Evolutionary conservation across 2,329 filamentous ascomycete species (phyloP).

Genomic region (Capronia americana): DNA sequence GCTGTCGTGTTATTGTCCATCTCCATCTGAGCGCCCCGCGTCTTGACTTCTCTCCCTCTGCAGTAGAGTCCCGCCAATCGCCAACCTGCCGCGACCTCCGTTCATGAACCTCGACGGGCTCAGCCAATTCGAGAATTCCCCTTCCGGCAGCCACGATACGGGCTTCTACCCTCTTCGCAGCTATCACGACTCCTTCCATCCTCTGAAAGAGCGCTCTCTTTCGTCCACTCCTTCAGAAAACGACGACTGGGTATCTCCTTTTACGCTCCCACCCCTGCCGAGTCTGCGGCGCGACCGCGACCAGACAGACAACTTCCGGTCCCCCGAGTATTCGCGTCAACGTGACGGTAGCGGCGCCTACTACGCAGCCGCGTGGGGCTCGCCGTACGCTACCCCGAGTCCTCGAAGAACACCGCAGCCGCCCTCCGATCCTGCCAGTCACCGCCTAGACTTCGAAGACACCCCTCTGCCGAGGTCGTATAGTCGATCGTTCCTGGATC

Average conservation of each 20-base stretch:
- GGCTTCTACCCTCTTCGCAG: not conserved
- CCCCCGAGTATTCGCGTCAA: conserved; percentile 43
- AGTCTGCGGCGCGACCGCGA: conserved; percentile 32
- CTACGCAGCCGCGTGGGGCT: conserved; percentile 87
- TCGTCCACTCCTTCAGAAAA: conserved; percentile 36
- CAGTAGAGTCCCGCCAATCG: conserved; percentile 16
- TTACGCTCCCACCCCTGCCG: conserved; percentile 40
- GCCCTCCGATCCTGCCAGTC: conserved; percentile 40
- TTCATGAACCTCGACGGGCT: conserved; percentile 39
- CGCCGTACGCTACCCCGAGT: conserved; percentile 76
- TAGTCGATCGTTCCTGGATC: not conserved
- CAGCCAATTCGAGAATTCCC: conserved; percentile 23
- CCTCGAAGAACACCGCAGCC: conserved; percentile 50
- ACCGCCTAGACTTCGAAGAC: conserved; percentile 54
- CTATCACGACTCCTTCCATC: conserved; percentile 1
- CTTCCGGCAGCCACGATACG: conserved; percentile 21
- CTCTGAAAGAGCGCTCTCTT: conserved; percentile 28
- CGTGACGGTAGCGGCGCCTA: conserved; percentile 59
- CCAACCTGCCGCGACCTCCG: conserved; percentile 21
- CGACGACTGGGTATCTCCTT: conserved; percentile 38
- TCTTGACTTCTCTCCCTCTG: conserved; percentile 19
- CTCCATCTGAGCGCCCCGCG: conserved; percentile 13
- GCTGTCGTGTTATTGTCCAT: conserved; percentile 8
- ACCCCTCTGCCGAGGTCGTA: conserved; percentile 38
- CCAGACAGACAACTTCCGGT: conserved; percentile 26